These are phyloP conservation scores for Metschnikowia vanudenii DNA, from an alignment of 805 yeast species.

Conservation along the genomic window DNA sequence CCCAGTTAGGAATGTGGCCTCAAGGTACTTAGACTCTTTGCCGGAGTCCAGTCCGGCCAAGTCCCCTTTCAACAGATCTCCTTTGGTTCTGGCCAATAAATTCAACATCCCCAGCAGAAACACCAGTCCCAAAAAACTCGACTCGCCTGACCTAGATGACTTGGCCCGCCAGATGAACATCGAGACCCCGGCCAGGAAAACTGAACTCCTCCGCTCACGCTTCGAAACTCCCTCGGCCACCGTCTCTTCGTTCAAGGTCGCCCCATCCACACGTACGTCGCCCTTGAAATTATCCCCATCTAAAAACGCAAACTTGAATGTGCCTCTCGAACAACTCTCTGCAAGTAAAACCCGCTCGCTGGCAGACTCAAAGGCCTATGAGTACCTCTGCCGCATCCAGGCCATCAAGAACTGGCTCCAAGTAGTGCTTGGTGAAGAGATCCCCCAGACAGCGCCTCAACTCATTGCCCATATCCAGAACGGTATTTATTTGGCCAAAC, in stretches of 20 bases:
- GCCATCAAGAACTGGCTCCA: conserved; percentile 86
- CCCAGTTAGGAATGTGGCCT: conserved; percentile 30
- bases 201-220: conserved; percentile 29
- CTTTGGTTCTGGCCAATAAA: conserved; percentile 32
- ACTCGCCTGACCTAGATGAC: conserved; percentile 34
- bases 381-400: conserved; percentile 73
- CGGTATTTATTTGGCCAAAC: conserved; percentile 81
- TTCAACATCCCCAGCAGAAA: conserved; percentile 19
- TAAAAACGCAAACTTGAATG: conserved; percentile 5
- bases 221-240: conserved; percentile 45
- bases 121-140: conserved; percentile 17
- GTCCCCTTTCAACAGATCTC: conserved; percentile 17
- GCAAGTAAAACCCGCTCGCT: not conserved
- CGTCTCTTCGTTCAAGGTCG: conserved; percentile 40
- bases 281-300: conserved; percentile 13
- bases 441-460: conserved; percentile 55
- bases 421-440: conserved; percentile 52
- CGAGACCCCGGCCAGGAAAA: conserved; percentile 24
- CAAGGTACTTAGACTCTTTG: conserved; percentile 36
- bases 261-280: conserved; percentile 15
- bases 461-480: conserved; percentile 69
- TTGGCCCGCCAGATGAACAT: conserved; percentile 39
- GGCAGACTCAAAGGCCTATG: conserved; percentile 49
- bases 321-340: conserved; percentile 3
- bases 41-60: conserved; percentile 24